Evolutionary conservation across 768 basidiomycete genomes (phyloP).

Genomic region (Xerocomellus intermedius): DNA sequence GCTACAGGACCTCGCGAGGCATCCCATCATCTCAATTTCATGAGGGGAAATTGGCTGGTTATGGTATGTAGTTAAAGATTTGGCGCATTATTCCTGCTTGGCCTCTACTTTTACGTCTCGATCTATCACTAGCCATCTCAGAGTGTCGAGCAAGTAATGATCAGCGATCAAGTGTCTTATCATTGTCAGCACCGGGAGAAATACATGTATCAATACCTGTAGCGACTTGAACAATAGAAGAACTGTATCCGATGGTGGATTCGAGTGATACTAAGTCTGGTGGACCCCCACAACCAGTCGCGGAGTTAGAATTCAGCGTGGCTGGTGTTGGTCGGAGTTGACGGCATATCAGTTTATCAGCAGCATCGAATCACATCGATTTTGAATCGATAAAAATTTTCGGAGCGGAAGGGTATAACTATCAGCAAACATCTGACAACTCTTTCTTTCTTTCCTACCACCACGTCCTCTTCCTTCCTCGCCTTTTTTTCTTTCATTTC

Average conservation of each 20-base stretch:
- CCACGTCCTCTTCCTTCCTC: slow-evolving; percentile 32
- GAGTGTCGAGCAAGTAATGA: slow-evolving; percentile 10
- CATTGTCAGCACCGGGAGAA: background rate
- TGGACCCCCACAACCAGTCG: no score
- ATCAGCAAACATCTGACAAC: slow-evolving; percentile 46
- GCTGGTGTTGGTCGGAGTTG: slow-evolving; percentile 42
- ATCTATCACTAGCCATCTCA: slow-evolving; percentile 12
- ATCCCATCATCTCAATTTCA: background rate
- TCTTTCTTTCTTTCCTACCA: slow-evolving; percentile 38
- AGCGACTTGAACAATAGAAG: background rate
- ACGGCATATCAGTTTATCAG: slow-evolving; percentile 47
- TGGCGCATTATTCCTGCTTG: slow-evolving; percentile 6
- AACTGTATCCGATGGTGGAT: background rate
- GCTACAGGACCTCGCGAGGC: slow-evolving; percentile 1
- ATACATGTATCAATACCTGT: slow-evolving; percentile 13
- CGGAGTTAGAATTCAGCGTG: slow-evolving; percentile 18
- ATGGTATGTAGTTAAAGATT: slow-evolving; percentile 14
- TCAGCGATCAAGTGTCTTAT: slow-evolving; percentile 8
- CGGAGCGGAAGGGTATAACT: slow-evolving; percentile 55
- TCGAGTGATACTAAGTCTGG: background rate
- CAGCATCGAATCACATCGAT: slow-evolving; percentile 54
- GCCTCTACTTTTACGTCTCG: slow-evolving; percentile 6
- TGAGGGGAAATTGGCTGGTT: background rate
- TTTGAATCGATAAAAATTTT: slow-evolving; percentile 65
- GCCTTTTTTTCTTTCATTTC: slow-evolving; percentile 36